Percentiles rank a stretch among this genome's conserved stretches.
Conservation (phyloP, 1,139 yeast species). For the Scheffersomyces insectosa region DNA sequence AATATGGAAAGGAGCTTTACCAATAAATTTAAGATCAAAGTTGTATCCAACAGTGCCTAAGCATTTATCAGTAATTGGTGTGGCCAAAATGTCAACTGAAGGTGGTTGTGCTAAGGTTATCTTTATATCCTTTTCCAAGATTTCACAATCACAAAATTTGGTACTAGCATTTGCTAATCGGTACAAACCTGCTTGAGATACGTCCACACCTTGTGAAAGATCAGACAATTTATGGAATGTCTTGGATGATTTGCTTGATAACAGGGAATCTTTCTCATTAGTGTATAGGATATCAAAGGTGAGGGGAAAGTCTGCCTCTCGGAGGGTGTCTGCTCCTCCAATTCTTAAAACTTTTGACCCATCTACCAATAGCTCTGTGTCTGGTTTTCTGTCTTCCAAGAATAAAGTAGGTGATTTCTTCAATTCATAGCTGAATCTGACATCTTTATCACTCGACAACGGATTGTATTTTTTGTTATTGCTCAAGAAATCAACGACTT, state of each 20-base stretch:
- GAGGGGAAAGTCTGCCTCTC: slow-evolving; percentile 47
- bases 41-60: slow-evolving; percentile 85
- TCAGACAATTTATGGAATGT: slow-evolving; percentile 35
- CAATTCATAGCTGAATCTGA: slow-evolving; percentile 57
- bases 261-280: slow-evolving; percentile 25
- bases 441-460: slow-evolving; percentile 44
- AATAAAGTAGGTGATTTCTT: slow-evolving; percentile 59
- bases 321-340: slow-evolving; percentile 16
- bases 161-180: slow-evolving; percentile 53
- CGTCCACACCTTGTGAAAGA: slow-evolving; percentile 33
- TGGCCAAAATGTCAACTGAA: slow-evolving; percentile 49
- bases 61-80: slow-evolving; percentile 78
- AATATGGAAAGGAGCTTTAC: slow-evolving; percentile 80
- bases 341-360: slow-evolving; percentile 37
- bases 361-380: slow-evolving; percentile 43
- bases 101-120: slow-evolving; percentile 46
- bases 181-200: slow-evolving; percentile 66
- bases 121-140: slow-evolving; percentile 24
- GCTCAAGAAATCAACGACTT: slow-evolving; percentile 75
- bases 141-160: slow-evolving; percentile 63
- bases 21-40: slow-evolving; percentile 69
- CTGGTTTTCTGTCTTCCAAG: slow-evolving; percentile 39
- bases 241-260: slow-evolving; percentile 30
- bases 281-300: slow-evolving; percentile 39
- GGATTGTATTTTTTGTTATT: slow-evolving; percentile 59